Evolutionary conservation across 1,284 basidiomycete genomes (phyloP), one percentile per base, ranked within the genome.

Genomic region (Mycosarcoma mackinlayi): DNA sequence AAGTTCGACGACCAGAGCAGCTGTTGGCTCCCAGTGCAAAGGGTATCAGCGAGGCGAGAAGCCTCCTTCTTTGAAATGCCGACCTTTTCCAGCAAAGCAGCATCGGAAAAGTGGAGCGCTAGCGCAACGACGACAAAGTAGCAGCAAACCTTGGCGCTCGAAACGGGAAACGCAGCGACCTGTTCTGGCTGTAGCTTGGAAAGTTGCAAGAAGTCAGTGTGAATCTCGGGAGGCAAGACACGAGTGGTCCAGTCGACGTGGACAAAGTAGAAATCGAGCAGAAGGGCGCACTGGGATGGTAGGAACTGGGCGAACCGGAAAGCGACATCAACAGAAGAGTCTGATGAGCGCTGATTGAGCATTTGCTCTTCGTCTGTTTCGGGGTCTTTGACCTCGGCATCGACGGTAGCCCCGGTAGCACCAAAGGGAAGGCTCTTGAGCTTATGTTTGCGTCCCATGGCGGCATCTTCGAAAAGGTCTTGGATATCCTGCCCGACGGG

Each of bases 61-160:
- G 73, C 76, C 19, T 72, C 50, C 16, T 67, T 64, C 10, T 55
- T 57, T 3, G 60, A 68, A 33, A 76, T 48, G 40, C 71, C 71
- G 2, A 67, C 50, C 41, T 58, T 70, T 39, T 62, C 41, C 28
- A 69, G 60, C 19, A 69, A 27, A 3, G 47, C 9, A 2, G 68
- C 37, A 27, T 73, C 62, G 16, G 74, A 57, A n/a, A 78, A 69
- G 42, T 81, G 79, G 24, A 79, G 65, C 0, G 78, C 69, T 28
- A 80, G 50, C 28, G 76, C 77, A 14, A 80, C 52, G 33, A 80
- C 74, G 59, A 80, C 72, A 45, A 79, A 75, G 45, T 76, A 73
- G 39, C 75, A 64, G 24, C 70, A 75, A 34, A 81, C 59, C 40
- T 70, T 55, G n/a, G 75, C 63, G 18, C 72, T 71, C 21, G 76